These are phyloP conservation scores for Fistulifera solaris DNA, from an alignment of 108 stramenopile species.

Conservation along the genomic window DNA sequence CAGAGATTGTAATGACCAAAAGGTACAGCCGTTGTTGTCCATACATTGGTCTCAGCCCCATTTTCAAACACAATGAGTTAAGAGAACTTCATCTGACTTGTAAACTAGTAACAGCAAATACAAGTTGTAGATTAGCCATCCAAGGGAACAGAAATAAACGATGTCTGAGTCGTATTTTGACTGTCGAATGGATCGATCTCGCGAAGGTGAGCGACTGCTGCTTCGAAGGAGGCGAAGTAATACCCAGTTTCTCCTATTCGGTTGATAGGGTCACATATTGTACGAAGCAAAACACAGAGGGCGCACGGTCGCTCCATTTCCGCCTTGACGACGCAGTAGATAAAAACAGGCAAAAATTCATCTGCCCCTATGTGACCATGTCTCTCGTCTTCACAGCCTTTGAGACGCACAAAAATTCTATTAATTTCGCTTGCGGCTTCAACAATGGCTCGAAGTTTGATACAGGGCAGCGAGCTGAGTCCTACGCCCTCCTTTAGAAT, in stretches of 20 bases:
- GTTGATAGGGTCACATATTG: slow-evolving; percentile 70
- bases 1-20: too few relatives aligned
- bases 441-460: slow-evolving; percentile 77
- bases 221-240: slow-evolving; percentile 81
- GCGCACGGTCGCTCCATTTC: slow-evolving; percentile 76
- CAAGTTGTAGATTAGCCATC: not conserved
- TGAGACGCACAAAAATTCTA: slow-evolving; percentile 21
- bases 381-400: not conserved
- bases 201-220: slow-evolving; percentile 75
- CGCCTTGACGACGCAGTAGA: slow-evolving; percentile 74
- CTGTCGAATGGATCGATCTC: slow-evolving; percentile 52
- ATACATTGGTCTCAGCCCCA: too few relatives aligned
- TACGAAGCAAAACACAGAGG: slow-evolving; percentile 55
- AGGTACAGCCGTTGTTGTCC: not conserved
- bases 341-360: slow-evolving; percentile 88
- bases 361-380: slow-evolving; percentile 55
- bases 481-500: slow-evolving; percentile 72
- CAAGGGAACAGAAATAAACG: slow-evolving; percentile 8
- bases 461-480: slow-evolving; percentile 67
- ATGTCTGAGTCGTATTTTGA: slow-evolving; percentile 2
- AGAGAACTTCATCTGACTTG: too few relatives aligned
- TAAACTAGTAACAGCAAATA: too few relatives aligned
- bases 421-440: slow-evolving; percentile 71
- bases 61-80: too few relatives aligned
- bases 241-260: slow-evolving; percentile 83